phyloP scores from a whole-genome alignment of 441 rosid genomes.

The Omphalea diandra region DNA sequence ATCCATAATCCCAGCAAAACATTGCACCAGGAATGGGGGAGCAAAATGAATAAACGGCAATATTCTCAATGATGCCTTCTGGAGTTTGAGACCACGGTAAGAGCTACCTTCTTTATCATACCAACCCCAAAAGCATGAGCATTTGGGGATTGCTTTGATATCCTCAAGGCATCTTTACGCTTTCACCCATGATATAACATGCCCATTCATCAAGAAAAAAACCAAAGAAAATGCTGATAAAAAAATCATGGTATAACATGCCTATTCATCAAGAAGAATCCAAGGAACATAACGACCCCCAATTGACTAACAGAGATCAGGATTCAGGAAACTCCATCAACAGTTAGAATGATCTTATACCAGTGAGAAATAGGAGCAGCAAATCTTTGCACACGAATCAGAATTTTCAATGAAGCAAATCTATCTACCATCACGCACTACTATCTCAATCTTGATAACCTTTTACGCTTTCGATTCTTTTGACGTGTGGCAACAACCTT shows the following conservation, averaged over 20 bases:
- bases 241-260: background rate
- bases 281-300: background rate
- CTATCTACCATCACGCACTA: slow-evolving; percentile 1
- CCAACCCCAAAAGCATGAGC: no score
- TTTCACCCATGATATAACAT: background rate
- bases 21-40: background rate
- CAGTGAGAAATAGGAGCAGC: background rate
- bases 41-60: background rate
- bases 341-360: background rate
- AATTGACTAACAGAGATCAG: background rate
- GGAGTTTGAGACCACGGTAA: background rate
- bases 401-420: background rate
- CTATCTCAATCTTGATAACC: slow-evolving; percentile 49
- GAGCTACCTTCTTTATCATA: no score
- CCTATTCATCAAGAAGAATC: background rate
- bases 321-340: background rate
- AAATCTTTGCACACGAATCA: background rate
- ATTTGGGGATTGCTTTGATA: background rate
- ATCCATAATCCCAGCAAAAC: no score
- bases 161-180: background rate
- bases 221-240: no score
- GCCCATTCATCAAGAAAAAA: background rate
- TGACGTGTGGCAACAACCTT: slow-evolving; percentile 18
- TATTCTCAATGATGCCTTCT: slow-evolving; percentile 6
- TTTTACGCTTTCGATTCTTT: slow-evolving; percentile 46